These are phyloP conservation scores for Cyclotella kingstonii DNA, from an alignment of 108 stramenopile species.

Conservation along the genomic window DNA sequence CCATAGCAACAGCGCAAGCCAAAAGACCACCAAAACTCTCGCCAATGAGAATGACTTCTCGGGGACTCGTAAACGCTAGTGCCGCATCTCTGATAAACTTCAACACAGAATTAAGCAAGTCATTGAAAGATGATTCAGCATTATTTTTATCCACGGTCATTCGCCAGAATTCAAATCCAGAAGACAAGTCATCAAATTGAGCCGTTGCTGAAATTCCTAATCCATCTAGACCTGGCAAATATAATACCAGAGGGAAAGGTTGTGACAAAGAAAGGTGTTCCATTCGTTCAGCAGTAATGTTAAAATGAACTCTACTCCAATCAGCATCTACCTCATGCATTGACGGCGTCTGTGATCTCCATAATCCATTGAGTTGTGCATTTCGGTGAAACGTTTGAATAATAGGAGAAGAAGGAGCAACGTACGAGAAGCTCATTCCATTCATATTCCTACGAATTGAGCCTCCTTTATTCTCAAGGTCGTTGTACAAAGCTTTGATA, in stretches of 20 bases:
- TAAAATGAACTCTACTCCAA: constrained; percentile 14
- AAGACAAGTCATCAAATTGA: constrained; percentile 80
- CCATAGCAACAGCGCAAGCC: constrained; percentile 69
- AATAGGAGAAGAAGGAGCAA: constrained; percentile 16
- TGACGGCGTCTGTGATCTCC: constrained; percentile 31
- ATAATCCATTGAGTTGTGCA: constrained; percentile 15
- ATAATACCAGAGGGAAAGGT: constrained; percentile 49
- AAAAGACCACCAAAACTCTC: constrained; percentile 87
- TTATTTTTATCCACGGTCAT: constrained; percentile 54
- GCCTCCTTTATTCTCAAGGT: constrained; percentile 40
- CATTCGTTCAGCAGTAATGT: constrained; percentile 11
- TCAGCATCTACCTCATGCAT: constrained; percentile 14
- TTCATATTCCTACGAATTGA: constrained; percentile 25
- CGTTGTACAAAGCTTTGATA: constrained; percentile 26
- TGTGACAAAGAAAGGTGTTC: neutral
- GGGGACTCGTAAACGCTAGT: constrained; percentile 14
- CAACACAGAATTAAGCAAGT: constrained; percentile 48
- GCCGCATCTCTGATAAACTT: constrained; percentile 55
- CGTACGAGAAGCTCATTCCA: constrained; percentile 34
- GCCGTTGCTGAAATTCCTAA: constrained; percentile 77
- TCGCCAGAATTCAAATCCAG: constrained; percentile 78
- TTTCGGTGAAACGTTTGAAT: constrained; percentile 1
- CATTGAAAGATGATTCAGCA: constrained; percentile 53
- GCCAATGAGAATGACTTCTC: constrained; percentile 72
- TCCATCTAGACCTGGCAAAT: constrained; percentile 88